Conservation (phyloP, 2,329 filamentous ascomycete species). For the Dryadomyces sulphureus region DNA sequence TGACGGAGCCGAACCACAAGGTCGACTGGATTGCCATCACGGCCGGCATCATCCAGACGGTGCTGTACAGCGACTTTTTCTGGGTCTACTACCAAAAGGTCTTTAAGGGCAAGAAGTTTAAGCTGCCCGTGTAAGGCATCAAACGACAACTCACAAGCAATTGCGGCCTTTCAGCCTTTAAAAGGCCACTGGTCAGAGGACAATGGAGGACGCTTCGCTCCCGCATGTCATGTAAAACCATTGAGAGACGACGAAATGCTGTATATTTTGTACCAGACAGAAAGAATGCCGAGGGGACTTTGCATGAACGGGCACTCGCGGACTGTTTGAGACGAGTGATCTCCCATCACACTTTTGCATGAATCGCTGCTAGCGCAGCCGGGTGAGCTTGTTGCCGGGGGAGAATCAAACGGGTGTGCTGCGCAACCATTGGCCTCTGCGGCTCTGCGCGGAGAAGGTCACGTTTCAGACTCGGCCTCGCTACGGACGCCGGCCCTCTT, state of each 20-base stretch:
- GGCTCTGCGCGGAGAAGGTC: no score
- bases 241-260: neutral
- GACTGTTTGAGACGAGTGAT: slow-evolving; percentile 3
- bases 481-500: neutral
- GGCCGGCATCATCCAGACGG: slow-evolving; percentile 82
- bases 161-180: neutral
- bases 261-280: neutral
- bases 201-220: neutral
- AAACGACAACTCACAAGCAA: neutral
- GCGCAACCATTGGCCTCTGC: no score
- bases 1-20: slow-evolving; percentile 55
- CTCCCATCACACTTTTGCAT: neutral
- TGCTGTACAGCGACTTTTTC: slow-evolving; percentile 98
- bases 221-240: neutral
- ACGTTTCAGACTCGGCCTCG: no score
- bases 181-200: neutral
- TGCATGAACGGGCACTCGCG: neutral
- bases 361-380: neutral
- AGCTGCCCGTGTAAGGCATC: slow-evolving; percentile 54
- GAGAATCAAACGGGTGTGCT: no score
- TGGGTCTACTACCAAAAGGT: slow-evolving; percentile 99
- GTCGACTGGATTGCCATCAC: slow-evolving; percentile 75
- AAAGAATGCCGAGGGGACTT: neutral
- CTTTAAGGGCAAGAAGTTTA: slow-evolving; percentile 77
- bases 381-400: no score